Evolutionary conservation across 805 yeast genomes (phyloP).

Genomic region (Lipomyces orientalis): DNA sequence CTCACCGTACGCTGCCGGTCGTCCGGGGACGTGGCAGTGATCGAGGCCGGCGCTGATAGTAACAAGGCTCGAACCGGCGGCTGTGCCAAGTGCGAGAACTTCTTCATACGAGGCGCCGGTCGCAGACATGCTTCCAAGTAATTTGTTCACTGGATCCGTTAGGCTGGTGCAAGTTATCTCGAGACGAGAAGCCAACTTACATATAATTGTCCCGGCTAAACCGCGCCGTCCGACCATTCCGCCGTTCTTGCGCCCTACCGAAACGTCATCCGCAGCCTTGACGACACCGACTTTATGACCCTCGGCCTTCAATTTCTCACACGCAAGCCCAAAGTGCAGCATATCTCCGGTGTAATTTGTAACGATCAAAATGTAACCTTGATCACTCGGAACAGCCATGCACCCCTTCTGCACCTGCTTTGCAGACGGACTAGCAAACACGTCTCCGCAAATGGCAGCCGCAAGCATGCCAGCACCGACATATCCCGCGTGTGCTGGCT

Average conservation of each 20-base stretch:
- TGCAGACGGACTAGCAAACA: conserved; percentile 92
- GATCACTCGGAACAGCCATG: conserved; percentile 42
- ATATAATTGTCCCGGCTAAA: conserved; percentile 82
- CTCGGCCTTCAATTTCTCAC: conserved; percentile 82
- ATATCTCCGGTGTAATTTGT: conserved; percentile 96
- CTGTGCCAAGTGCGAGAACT: conserved; percentile 18
- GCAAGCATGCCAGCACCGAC: conserved; percentile 85
- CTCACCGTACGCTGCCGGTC: conserved; percentile 53
- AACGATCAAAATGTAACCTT: conserved; percentile 77
- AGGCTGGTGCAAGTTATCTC: background rate
- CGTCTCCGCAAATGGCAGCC: conserved; percentile 86
- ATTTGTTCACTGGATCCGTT: conserved; percentile 67
- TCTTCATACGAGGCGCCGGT: conserved; percentile 41
- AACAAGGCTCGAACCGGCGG: conserved; percentile 56
- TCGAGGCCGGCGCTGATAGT: conserved; percentile 90
- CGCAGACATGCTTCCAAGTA: conserved; percentile 74
- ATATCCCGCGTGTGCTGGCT: conserved; percentile 90
- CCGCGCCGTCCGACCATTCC: conserved; percentile 95
- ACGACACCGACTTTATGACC: conserved; percentile 76
- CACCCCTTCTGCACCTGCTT: conserved; percentile 77
- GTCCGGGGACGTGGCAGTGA: conserved; percentile 89
- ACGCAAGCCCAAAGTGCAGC: conserved; percentile 88
- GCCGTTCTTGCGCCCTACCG: conserved; percentile 89
- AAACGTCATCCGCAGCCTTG: conserved; percentile 87
- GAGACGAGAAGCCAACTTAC: conserved; percentile 12